Evolutionary conservation across 257 asterid genomes (phyloP).

Genomic region (Anisodus tanguticus): DNA sequence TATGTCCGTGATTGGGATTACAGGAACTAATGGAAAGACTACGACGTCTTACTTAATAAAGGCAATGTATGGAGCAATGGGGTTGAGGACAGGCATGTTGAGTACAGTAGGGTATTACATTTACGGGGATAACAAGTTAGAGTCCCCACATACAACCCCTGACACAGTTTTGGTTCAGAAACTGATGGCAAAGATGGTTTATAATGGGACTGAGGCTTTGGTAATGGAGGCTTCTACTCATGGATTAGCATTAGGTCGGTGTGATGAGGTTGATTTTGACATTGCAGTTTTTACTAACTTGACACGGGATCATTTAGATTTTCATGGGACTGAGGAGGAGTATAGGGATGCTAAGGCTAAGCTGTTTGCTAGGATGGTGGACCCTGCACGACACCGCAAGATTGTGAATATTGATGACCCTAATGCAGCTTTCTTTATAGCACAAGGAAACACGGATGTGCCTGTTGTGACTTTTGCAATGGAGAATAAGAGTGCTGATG

Average conservation of each 20-base stretch:
- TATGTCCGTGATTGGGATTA: constrained; percentile 79
- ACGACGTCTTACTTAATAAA: constrained; percentile 65
- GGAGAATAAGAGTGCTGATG: constrained; percentile 89
- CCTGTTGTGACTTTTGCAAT: constrained; percentile 86
- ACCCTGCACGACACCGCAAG: constrained; percentile 77
- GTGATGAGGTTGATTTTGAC: constrained; percentile 85
- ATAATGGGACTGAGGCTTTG: constrained; percentile 86
- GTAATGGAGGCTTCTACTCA: constrained; percentile 88
- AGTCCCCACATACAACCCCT: constrained; percentile 49
- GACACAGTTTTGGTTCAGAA: constrained; percentile 86
- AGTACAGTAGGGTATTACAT: constrained; percentile 71
- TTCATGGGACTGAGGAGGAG: constrained; percentile 72
- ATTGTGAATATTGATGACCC: constrained; percentile 87
- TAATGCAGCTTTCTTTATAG: constrained; percentile 67
- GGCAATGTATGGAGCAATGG: constrained; percentile 95
- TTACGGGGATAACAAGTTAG: constrained; percentile 86
- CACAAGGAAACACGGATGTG: constrained; percentile 75
- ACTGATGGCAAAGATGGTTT: constrained; percentile 87
- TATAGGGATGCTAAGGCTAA: constrained; percentile 60
- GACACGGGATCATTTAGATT: constrained; percentile 73
- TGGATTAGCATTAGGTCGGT: constrained; percentile 64
- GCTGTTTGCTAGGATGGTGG: constrained; percentile 82
- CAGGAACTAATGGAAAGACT: constrained; percentile 80
- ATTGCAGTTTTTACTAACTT: constrained; percentile 84
- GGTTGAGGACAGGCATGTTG: constrained; percentile 90